Percentiles rank a stretch among this genome's conserved stretches.
Evolutionary conservation across 768 basidiomycete genomes (phyloP).

Genomic region (Gymnopilus dilepis): DNA sequence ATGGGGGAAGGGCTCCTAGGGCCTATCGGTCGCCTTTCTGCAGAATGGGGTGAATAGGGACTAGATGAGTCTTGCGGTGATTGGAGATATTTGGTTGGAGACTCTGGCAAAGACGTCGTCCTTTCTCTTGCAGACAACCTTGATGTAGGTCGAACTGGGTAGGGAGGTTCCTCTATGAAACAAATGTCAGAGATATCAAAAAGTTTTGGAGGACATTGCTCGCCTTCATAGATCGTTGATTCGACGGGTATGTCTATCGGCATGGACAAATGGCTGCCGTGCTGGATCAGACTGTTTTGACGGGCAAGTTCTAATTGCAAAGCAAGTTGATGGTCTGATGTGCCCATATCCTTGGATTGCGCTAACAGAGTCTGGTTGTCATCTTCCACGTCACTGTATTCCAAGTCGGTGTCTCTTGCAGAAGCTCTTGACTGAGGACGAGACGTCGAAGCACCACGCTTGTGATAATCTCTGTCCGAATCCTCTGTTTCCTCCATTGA

Average conservation of each 20-base stretch:
- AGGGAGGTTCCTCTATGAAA: slow-evolving; percentile 62
- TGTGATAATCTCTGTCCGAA: slow-evolving; percentile 53
- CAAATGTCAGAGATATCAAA: slow-evolving; percentile 10
- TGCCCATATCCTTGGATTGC: slow-evolving; percentile 51
- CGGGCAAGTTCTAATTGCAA: slow-evolving; percentile 82
- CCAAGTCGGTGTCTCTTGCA: slow-evolving; percentile 46
- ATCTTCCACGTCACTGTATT: slow-evolving; percentile 54
- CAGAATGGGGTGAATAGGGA: slow-evolving; percentile 51
- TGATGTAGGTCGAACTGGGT: slow-evolving; percentile 58
- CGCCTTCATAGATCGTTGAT: slow-evolving; percentile 83
- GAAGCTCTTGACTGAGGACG: slow-evolving; percentile 34
- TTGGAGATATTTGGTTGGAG: slow-evolving; percentile 40
- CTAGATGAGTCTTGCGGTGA: slow-evolving; percentile 45
- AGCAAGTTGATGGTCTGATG: slow-evolving; percentile 78
- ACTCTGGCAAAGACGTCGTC: slow-evolving; percentile 52
- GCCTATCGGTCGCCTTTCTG: slow-evolving; percentile 68
- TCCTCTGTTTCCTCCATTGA: slow-evolving; percentile 50
- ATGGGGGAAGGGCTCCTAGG: slow-evolving; percentile 79
- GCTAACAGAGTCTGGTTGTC: slow-evolving; percentile 44
- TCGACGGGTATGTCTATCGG: slow-evolving; percentile 55
- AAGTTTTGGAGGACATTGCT: slow-evolving; percentile 24
- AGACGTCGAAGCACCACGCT: slow-evolving; percentile 39
- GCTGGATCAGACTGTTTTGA: slow-evolving; percentile 82
- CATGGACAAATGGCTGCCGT: slow-evolving; percentile 48
- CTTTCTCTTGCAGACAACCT: slow-evolving; percentile 51